Percentiles rank a stretch among this genome's conserved stretches.
Evolutionary conservation across 495 filamentous ascomycete genomes (phyloP).

Genomic region (Tuber magnatum): DNA sequence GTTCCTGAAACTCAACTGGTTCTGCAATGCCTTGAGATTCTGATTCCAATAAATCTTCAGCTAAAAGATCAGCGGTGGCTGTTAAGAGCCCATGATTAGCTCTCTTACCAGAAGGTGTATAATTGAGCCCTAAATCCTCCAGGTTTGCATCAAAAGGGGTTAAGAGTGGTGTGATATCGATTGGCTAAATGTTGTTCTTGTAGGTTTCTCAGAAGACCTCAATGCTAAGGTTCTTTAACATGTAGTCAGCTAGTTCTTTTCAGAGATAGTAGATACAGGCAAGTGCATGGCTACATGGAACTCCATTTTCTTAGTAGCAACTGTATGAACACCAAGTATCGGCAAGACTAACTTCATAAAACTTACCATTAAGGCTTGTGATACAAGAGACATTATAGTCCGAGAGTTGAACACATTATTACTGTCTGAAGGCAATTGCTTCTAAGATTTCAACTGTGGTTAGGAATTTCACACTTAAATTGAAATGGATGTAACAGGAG

Average conservation of each 20-base stretch:
- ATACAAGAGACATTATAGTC: neutral
- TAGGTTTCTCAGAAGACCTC: neutral
- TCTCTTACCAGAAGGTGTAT: neutral
- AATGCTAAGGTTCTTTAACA: neutral
- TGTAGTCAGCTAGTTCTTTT: neutral
- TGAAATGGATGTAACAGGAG: neutral
- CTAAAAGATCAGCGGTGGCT: neutral
- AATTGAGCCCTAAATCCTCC: neutral
- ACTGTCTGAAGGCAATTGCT: neutral
- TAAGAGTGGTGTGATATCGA: neutral
- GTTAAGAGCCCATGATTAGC: neutral
- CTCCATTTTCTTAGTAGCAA: neutral
- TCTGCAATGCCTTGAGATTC: neutral
- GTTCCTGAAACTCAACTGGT: neutral
- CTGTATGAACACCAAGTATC: neutral
- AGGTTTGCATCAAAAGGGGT: neutral
- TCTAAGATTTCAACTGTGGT: neutral
- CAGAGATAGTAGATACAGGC: neutral
- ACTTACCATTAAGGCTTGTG: neutral
- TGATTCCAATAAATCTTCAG: neutral
- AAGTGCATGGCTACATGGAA: neutral
- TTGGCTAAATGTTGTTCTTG: neutral
- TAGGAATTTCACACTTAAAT: neutral
- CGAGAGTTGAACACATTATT: neutral
- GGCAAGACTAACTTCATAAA: neutral